phyloP scores from a whole-genome alignment of 2,329 filamentous ascomycete genomes.

The Saccharata proteae region DNA sequence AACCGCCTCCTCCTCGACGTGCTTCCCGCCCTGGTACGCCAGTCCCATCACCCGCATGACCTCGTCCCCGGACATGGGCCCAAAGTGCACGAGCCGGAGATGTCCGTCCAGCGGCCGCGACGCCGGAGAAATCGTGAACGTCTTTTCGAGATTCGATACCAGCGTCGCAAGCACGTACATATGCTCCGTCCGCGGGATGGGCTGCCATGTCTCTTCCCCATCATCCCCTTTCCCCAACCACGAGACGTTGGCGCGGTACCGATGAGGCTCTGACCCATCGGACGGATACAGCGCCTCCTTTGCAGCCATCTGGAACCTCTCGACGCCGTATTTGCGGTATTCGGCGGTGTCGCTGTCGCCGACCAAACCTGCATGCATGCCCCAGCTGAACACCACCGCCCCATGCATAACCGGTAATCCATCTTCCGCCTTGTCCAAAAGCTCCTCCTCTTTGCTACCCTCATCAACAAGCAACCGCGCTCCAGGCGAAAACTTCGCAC shows the following conservation, averaged over 20 bases:
- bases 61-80: slow-evolving; percentile 48
- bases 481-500: slow-evolving; percentile 32
- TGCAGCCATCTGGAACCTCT: slow-evolving; percentile 77
- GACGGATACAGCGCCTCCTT: slow-evolving; percentile 55
- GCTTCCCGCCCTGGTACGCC: slow-evolving; percentile 45
- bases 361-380: slow-evolving; percentile 77
- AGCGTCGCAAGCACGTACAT: slow-evolving; percentile 66
- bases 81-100: slow-evolving; percentile 65
- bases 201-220: slow-evolving; percentile 15
- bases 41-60: slow-evolving; percentile 66
- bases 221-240: slow-evolving; percentile 18
- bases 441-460: slow-evolving; percentile 29
- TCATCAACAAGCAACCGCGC: slow-evolving; percentile 31
- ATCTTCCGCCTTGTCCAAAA: slow-evolving; percentile 19
- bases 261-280: slow-evolving; percentile 41
- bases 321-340: slow-evolving; percentile 63
- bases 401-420: slow-evolving; percentile 41
- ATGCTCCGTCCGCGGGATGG: slow-evolving; percentile 40
- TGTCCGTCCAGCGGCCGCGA: slow-evolving; percentile 58
- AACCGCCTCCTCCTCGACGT: slow-evolving; percentile 44
- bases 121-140: slow-evolving; percentile 68
- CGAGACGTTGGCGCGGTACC: slow-evolving; percentile 43
- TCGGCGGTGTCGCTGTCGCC: slow-evolving; percentile 79
- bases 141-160: slow-evolving; percentile 70
- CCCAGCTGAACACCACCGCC: slow-evolving; percentile 80